A percentile compares a stretch with the other conserved stretches of the same genome.
These are phyloP conservation scores for Piromyces sp. DNA, from an alignment of 192 early-diverging fungal genomes.

Conservation along the genomic window DNA sequence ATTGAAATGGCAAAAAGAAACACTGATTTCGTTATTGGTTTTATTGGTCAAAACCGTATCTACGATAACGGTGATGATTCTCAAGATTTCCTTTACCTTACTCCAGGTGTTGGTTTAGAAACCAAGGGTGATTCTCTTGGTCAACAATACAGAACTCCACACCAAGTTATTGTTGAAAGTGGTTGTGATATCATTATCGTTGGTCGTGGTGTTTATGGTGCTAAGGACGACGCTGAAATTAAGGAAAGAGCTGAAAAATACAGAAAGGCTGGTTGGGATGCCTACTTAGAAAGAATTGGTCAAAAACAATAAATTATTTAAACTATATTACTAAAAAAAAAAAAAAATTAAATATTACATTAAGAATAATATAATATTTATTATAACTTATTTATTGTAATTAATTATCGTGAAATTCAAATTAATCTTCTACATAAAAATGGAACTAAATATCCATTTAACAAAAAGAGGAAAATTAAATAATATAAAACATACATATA, in stretches of 20 bases:
- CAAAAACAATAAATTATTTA: not conserved
- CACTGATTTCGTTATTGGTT: slow-evolving; percentile 85
- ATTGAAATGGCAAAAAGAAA: slow-evolving; percentile 70
- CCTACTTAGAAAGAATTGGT: slow-evolving; percentile 50
- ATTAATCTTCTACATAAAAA: too few relatives aligned
- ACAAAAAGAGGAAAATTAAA: too few relatives aligned
- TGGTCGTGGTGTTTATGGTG: slow-evolving; percentile 88
- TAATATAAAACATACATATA: not conserved
- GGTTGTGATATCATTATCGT: slow-evolving; percentile 96
- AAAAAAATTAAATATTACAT: not conserved
- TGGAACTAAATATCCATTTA: too few relatives aligned
- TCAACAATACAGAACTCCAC: slow-evolving; percentile 88
- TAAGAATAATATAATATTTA: not conserved
- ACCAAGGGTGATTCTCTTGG: slow-evolving; percentile 70
- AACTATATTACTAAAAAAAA: not conserved
- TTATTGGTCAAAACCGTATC: slow-evolving; percentile 59
- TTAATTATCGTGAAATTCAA: not conserved
- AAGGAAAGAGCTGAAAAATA: slow-evolving; percentile 51
- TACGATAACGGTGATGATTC: slow-evolving; percentile 2
- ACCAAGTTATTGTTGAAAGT: slow-evolving; percentile 62
- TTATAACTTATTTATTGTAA: not conserved
- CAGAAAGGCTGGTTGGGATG: slow-evolving; percentile 86
- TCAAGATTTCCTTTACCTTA: slow-evolving; percentile 85
- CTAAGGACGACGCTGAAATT: slow-evolving; percentile 51
- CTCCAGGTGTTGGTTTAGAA: slow-evolving; percentile 81